phyloP scores from a whole-genome alignment of 495 filamentous ascomycete species.

The Cercophora sp. region DNA sequence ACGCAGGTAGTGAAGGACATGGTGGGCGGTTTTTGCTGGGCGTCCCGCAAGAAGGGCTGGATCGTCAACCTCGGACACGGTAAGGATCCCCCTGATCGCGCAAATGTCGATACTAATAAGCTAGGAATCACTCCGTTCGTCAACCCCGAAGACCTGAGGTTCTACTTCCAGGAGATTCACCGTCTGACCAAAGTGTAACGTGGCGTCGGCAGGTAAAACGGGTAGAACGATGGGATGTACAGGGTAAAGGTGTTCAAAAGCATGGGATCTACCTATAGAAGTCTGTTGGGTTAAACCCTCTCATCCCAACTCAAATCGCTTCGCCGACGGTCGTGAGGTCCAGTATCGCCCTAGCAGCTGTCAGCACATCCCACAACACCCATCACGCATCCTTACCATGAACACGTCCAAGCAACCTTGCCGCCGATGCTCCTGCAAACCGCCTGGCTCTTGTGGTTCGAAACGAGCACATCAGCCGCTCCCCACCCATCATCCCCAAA shows the following conservation, averaged over 20 bases:
- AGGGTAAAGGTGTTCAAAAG: background rate
- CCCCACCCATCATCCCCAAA: constrained; percentile 38
- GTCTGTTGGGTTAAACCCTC: no score
- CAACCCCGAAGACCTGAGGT: constrained; percentile 83
- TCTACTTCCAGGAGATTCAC: constrained; percentile 92
- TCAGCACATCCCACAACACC: no score
- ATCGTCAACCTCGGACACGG: constrained; percentile 89
- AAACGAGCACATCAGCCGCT: constrained; percentile 40
- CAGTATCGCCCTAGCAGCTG: constrained; percentile 17
- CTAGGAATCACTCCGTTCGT: constrained; percentile 88
- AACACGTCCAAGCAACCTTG: constrained; percentile 29
- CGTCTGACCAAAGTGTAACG: constrained; percentile 48
- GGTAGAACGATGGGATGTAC: no score
- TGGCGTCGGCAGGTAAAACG: no score
- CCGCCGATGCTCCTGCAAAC: constrained; percentile 45
- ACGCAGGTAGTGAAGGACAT: constrained; percentile 74
- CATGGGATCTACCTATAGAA: no score
- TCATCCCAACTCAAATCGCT: constrained; percentile 14
- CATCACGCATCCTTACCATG: constrained; percentile 47
- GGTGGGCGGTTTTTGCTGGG: constrained; percentile 73
- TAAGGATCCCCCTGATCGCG: constrained; percentile 34
- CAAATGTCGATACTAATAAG: background rate
- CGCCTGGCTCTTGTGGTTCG: constrained; percentile 37
- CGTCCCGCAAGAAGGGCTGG: constrained; percentile 55
- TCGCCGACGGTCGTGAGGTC: constrained; percentile 17